Conservation (phyloP, 768 basidiomycete genomes). For the Boletus reticuloceps region DNA sequence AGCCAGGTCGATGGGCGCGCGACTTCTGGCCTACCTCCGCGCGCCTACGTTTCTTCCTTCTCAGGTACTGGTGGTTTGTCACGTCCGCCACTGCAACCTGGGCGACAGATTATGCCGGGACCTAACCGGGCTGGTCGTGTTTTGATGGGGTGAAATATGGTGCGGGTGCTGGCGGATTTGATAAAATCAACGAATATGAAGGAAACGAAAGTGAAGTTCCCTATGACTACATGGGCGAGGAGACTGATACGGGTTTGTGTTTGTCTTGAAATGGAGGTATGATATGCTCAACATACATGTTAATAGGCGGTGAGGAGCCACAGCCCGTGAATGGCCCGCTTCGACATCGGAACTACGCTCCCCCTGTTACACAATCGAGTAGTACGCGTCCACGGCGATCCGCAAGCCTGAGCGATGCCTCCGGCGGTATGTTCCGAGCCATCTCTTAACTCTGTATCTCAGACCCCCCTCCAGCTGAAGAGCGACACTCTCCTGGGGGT, state of each 20-base stretch:
- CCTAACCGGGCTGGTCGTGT: constrained; percentile 49
- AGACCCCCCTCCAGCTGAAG: constrained; percentile 25
- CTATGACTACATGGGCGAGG: constrained; percentile 31
- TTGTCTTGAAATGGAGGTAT: constrained; percentile 6
- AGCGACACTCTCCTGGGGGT: constrained; percentile 24
- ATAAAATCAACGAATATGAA: constrained; percentile 49
- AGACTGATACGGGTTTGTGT: constrained; percentile 40
- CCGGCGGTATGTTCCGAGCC: constrained; percentile 23
- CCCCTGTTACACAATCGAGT: constrained; percentile 36
- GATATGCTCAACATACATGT: constrained; percentile 20
- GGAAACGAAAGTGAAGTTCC: constrained; percentile 39
- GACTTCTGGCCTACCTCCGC: constrained; percentile 32
- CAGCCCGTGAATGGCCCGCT: constrained; percentile 22
- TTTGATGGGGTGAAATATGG: constrained; percentile 41
- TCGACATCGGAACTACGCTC: constrained; percentile 29
- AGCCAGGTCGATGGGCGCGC: constrained; percentile 35
- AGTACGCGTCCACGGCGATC: constrained; percentile 65
- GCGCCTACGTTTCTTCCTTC: constrained; percentile 29
- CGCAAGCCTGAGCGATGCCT: constrained; percentile 73
- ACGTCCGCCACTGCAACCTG: constrained; percentile 37
- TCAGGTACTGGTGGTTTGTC: constrained; percentile 36
- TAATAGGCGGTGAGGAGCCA: constrained; percentile 31
- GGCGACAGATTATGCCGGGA: constrained; percentile 44
- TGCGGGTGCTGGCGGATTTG: constrained; percentile 33
- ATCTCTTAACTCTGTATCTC: constrained; percentile 27